Evolutionary conservation across 495 filamentous ascomycete genomes (phyloP).

Genomic region (Neurospora cerealis): DNA sequence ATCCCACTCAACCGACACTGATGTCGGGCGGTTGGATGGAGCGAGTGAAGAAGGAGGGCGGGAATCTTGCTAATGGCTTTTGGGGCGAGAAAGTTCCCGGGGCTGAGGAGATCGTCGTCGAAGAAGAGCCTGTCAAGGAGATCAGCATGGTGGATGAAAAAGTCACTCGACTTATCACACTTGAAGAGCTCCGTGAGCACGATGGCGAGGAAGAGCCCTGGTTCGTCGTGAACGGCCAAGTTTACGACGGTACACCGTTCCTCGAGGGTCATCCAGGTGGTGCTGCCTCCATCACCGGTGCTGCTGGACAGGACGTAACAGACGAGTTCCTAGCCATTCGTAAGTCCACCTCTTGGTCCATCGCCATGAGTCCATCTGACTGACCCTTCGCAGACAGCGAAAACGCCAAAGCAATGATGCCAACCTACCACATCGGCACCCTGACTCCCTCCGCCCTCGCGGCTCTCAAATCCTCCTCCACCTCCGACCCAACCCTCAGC

Average conservation of each 20-base stretch:
- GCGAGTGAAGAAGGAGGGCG: constrained; percentile 77
- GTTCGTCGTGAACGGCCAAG: constrained; percentile 89
- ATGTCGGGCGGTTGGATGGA: constrained; percentile 94
- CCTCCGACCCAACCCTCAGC: constrained; percentile 36
- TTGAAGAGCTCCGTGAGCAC: constrained; percentile 66
- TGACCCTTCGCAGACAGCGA: constrained; percentile 57
- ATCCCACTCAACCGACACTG: constrained; percentile 76
- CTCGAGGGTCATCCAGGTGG: constrained; percentile 84
- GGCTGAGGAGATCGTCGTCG: constrained; percentile 34
- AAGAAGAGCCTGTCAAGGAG: constrained; percentile 43
- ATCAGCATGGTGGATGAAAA: constrained; percentile 74
- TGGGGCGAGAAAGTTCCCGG: constrained; percentile 72
- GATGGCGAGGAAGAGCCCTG: constrained; percentile 60
- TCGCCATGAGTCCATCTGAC: neutral
- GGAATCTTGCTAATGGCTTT: constrained; percentile 68
- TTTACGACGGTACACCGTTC: constrained; percentile 83
- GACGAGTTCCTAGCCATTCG: constrained; percentile 95
- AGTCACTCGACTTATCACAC: constrained; percentile 49
- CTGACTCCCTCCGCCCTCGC: constrained; percentile 66
- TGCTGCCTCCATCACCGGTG: constrained; percentile 75
- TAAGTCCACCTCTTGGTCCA: constrained; percentile 37
- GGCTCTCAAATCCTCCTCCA: constrained; percentile 45
- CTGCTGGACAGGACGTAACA: constrained; percentile 74
- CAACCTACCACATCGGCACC: constrained; percentile 75
- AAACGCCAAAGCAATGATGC: constrained; percentile 90